Percentiles rank a stretch among this genome's conserved stretches.
Evolutionary conservation across 139 green algal genomes (phyloP).

Genomic region (Spirogloea muscicola): DNA sequence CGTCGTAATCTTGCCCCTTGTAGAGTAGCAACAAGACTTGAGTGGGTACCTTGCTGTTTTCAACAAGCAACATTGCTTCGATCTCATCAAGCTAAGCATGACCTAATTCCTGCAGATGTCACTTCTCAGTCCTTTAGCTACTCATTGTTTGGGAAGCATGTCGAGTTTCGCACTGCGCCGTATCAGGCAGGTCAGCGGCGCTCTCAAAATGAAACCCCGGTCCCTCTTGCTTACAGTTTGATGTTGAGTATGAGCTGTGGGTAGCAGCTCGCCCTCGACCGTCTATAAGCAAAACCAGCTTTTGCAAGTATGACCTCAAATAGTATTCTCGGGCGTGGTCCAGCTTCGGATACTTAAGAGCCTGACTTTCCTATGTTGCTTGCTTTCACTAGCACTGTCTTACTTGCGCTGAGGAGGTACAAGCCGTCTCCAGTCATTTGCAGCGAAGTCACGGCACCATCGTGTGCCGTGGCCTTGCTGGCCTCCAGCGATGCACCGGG

Average conservation of each 20-base stretch:
- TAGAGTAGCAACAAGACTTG: no score
- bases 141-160: no score
- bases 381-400: background rate
- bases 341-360: background rate
- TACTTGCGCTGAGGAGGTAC: conserved; percentile 56
- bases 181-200: background rate
- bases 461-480: conserved; percentile 15
- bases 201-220: conserved; percentile 1
- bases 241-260: conserved; percentile 3
- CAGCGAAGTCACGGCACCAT: conserved; percentile 45
- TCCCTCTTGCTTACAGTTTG: background rate
- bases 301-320: background rate
- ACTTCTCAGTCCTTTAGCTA: no score
- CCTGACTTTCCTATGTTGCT: background rate
- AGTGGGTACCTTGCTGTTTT: no score
- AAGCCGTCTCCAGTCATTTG: conserved; percentile 62
- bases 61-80: no score
- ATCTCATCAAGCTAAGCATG: no score
- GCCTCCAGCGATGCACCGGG: no score
- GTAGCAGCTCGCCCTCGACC: background rate
- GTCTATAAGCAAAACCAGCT: conserved; percentile 12
- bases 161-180: background rate
- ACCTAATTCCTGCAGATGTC: no score
- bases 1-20: no score
- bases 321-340: background rate